phyloP scores from a whole-genome alignment of 2,329 filamentous ascomycete genomes.

The Exophiala calicioides region DNA sequence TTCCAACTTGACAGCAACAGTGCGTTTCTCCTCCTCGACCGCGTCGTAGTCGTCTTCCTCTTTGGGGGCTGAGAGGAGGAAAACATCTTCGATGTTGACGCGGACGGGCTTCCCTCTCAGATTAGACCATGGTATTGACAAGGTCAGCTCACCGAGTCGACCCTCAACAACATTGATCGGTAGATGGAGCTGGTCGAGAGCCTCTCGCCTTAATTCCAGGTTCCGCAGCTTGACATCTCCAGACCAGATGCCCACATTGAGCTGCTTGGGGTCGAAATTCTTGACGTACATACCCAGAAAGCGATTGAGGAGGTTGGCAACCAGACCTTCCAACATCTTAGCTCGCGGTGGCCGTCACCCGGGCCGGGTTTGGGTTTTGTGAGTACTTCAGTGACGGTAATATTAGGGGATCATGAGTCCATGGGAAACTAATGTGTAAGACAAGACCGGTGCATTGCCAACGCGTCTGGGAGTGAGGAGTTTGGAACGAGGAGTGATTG shows the following conservation, averaged over 20 bases:
- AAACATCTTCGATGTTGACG: slow-evolving; percentile 95
- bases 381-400: slow-evolving; percentile 6
- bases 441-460: too few relatives aligned
- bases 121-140: slow-evolving; percentile 97
- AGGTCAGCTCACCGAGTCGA: slow-evolving; percentile 85
- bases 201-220: slow-evolving; percentile 89
- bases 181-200: slow-evolving; percentile 92
- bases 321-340: slow-evolving; percentile 93
- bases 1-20: slow-evolving; percentile 95
- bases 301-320: slow-evolving; percentile 95
- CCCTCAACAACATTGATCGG: slow-evolving; percentile 96
- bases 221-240: slow-evolving; percentile 95
- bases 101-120: slow-evolving; percentile 90
- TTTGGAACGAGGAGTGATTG: too few relatives aligned
- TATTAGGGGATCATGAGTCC: slow-evolving; percentile 9
- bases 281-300: slow-evolving; percentile 99
- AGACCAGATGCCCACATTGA: slow-evolving; percentile 98
- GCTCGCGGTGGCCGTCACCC: slow-evolving; percentile 67
- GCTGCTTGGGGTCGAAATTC: slow-evolving; percentile 96
- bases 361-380: slow-evolving; percentile 55
- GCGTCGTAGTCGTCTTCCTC: slow-evolving; percentile 92
- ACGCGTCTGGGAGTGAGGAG: too few relatives aligned
- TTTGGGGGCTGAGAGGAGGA: slow-evolving; percentile 89
- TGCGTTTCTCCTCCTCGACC: slow-evolving; percentile 83
- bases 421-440: too few relatives aligned